These are phyloP conservation scores for Chrysanthemum seticuspe DNA, from an alignment of 129 eudicot genomes.

Conservation along the genomic window DNA sequence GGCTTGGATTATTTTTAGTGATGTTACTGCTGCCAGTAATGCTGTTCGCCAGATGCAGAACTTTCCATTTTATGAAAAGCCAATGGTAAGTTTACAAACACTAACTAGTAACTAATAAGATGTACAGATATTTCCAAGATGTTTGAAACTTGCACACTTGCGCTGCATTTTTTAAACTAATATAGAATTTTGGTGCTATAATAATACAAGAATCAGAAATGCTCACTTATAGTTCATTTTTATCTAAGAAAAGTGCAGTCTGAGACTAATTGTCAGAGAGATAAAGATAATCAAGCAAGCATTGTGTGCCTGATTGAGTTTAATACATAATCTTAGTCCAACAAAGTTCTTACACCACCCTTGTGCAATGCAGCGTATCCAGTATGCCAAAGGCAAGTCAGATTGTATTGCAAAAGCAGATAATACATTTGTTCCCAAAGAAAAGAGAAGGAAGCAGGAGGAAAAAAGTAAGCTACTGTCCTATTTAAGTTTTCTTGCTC, in stretches of 20 bases:
- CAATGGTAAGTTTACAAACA: conserved; percentile 61
- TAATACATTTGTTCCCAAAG: conserved; percentile 70
- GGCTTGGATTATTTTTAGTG: conserved; percentile 96
- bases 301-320: background rate
- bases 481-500: background rate
- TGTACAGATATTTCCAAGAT: background rate
- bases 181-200: background rate
- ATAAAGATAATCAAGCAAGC: too few species aligned
- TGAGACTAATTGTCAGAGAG: too few species aligned
- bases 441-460: conserved; percentile 85
- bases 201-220: background rate
- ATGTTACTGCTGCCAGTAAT: conserved; percentile 96
- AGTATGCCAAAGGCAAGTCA: conserved; percentile 84
- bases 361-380: conserved; percentile 63
- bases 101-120: background rate
- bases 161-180: background rate
- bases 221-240: background rate
- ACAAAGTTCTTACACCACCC: conserved; percentile 7
- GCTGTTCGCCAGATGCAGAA: conserved; percentile 99
- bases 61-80: conserved; percentile 93
- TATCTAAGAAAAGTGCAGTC: too few species aligned
- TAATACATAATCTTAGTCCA: background rate
- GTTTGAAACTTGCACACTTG: conserved; percentile 11
- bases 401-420: conserved; percentile 96
- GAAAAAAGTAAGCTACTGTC: conserved; percentile 59